Evolutionary conservation across 805 yeast genomes (phyloP), one percentile per base, ranked within the genome.

Genomic region (Starmerella geochares): DNA sequence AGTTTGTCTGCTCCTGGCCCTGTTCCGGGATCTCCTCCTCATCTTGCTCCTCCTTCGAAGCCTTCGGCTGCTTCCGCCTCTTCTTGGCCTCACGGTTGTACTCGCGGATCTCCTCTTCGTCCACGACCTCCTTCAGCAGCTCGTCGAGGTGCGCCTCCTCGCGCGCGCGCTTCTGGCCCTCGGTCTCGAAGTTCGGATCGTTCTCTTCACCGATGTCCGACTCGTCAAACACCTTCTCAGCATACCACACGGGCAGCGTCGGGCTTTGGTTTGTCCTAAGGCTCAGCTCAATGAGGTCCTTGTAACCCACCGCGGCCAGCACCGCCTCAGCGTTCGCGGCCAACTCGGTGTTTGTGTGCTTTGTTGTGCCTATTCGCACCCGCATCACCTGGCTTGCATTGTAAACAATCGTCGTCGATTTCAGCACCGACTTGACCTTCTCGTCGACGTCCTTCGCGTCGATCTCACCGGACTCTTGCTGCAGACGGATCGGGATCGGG

Each of bases 61-160:
- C 33, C 50, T 48, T 13, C 14, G 53, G 29, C 50, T 48, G 47
- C 52, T 52, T 54, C 43, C 58, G 48, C 23, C 51, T 51, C 13
- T 47, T 47, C 49, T 54, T 54, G 62, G 78, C 76, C 57, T 76
- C 74, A 42, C 81, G 80, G 64, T 84, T 73, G 53, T 83, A 70
- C 59, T 76, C 72, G 38, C 75, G 70, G 50, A 81, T 68, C 51
- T 79, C 88, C 20, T 78, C 80, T 54, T 84, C 87, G 58, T 81
- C 82, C 50, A 83, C 82, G 58, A 87, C 84, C 71, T 88, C 95
- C 62, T 85, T 74, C 69, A 88, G 77, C 37, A 86, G 86, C 62
- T 76, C 77, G 58, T 84, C 94, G 65, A 83, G 83, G 23, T 61
- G 64, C 16, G 54, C 58, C 27, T 58, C 65, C 44, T 55, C 61